phyloP scores from a whole-genome alignment of 148 eudicot genomes.

The Chenopodium berlandieri region DNA sequence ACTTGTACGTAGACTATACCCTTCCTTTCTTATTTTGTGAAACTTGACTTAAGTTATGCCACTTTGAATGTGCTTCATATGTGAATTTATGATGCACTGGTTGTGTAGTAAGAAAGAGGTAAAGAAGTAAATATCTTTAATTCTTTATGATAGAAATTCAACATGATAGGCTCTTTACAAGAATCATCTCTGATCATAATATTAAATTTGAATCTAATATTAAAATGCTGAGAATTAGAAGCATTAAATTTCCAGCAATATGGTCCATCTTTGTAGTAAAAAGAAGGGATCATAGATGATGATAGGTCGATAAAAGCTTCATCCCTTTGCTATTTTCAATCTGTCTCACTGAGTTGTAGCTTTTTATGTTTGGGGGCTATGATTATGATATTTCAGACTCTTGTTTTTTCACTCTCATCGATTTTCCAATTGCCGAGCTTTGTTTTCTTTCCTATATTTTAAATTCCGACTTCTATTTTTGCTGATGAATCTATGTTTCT shows the following conservation, averaged over 20 bases:
- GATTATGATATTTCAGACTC: constrained; percentile 16
- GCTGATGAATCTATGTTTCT: not conserved
- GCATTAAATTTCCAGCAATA: constrained; percentile 18
- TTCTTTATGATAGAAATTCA: too few species aligned
- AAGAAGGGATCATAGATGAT: constrained; percentile 22
- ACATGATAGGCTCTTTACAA: too few species aligned
- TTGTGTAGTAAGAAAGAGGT: not conserved
- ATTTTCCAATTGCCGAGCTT: not conserved
- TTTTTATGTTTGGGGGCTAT: constrained; percentile 21
- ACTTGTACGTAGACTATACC: not conserved
- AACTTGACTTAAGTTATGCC: not conserved
- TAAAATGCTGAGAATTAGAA: not conserved
- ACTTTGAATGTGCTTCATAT: too few species aligned
- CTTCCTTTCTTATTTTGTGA: not conserved
- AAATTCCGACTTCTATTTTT: not conserved
- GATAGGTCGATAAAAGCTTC: constrained; percentile 21
- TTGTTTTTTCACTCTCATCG: not conserved
- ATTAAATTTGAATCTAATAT: not conserved
- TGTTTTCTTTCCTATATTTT: constrained; percentile 13
- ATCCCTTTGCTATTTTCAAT: not conserved
- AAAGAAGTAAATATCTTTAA: too few species aligned
- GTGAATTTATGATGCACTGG: not conserved
- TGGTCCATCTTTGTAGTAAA: constrained; percentile 24
- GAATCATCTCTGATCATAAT: not conserved
- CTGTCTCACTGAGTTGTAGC: constrained; percentile 27